These are phyloP conservation scores for Solanum megistacrolobum DNA, from an alignment of 257 asterid genomes.

Conservation along the genomic window DNA sequence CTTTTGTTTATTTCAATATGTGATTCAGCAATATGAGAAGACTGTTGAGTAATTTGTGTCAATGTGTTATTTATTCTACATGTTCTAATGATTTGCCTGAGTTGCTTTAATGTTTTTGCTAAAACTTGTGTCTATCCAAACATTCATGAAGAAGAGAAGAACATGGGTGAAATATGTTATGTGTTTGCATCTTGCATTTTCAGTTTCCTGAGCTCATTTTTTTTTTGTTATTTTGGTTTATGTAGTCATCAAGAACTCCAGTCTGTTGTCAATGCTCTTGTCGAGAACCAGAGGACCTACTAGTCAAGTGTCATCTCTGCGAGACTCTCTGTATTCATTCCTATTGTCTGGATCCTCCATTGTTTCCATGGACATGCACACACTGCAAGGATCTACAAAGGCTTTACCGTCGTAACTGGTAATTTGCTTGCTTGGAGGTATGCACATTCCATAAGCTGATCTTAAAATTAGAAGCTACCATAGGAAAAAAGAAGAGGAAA, in stretches of 20 bases:
- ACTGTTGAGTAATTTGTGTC: background rate
- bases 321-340: conserved; percentile 47
- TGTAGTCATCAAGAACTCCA: conserved; percentile 29
- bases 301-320: conserved; percentile 46
- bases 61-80: background rate
- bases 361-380: conserved; percentile 68
- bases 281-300: conserved; percentile 81
- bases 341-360: conserved; percentile 84
- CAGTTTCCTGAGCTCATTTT: background rate
- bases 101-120: background rate
- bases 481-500: background rate
- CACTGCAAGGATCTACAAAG: conserved; percentile 62
- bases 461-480: background rate
- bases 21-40: background rate
- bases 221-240: background rate
- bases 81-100: background rate
- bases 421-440: background rate
- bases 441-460: background rate
- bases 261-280: conserved; percentile 52
- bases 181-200: background rate
- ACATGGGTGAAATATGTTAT: background rate
- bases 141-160: background rate
- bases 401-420: background rate
- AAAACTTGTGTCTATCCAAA: background rate
- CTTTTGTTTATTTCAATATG: background rate